Evolutionary conservation across 2,329 filamentous ascomycete genomes (phyloP).

Genomic region (Xylariomycetidae sp.): DNA sequence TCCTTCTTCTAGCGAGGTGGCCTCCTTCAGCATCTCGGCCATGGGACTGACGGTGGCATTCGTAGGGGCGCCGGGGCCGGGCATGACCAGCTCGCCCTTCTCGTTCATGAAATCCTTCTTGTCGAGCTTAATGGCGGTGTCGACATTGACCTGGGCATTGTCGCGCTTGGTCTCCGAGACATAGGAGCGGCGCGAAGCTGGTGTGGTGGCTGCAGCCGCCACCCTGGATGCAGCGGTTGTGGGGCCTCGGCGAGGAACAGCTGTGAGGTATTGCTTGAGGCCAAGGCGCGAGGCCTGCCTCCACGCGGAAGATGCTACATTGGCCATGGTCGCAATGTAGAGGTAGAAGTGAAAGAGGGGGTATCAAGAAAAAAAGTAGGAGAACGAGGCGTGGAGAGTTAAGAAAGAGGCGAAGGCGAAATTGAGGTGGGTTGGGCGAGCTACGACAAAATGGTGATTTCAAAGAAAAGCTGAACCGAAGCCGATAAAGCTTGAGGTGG

Average conservation of each 20-base stretch:
- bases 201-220: slow-evolving; percentile 22
- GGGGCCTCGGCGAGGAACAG: slow-evolving; percentile 28
- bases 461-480: too few species aligned
- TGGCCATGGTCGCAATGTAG: slow-evolving; percentile 49
- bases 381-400: too few species aligned
- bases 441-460: too few species aligned
- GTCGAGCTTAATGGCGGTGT: slow-evolving; percentile 79
- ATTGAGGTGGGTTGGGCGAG: too few species aligned
- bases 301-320: slow-evolving; percentile 60
- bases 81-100: slow-evolving; percentile 40
- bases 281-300: slow-evolving; percentile 66
- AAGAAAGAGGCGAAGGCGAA: slow-evolving; percentile 9
- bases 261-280: slow-evolving; percentile 34
- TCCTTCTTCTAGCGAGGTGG: slow-evolving; percentile 87
- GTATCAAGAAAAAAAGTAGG: slow-evolving; percentile 5
- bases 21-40: slow-evolving; percentile 83
- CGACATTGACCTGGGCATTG: slow-evolving; percentile 72
- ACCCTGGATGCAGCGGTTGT: slow-evolving; percentile 28
- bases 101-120: slow-evolving; percentile 70
- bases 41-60: slow-evolving; percentile 75
- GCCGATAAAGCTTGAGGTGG: too few species aligned
- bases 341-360: slow-evolving; percentile 8
- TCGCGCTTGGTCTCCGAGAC: slow-evolving; percentile 78
- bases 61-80: slow-evolving; percentile 49
- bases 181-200: slow-evolving; percentile 53